Evolutionary conservation across 345 rosid species (phyloP), one percentile per base, ranked within the genome.

Genomic region (Eucalyptus erythrocorys): DNA sequence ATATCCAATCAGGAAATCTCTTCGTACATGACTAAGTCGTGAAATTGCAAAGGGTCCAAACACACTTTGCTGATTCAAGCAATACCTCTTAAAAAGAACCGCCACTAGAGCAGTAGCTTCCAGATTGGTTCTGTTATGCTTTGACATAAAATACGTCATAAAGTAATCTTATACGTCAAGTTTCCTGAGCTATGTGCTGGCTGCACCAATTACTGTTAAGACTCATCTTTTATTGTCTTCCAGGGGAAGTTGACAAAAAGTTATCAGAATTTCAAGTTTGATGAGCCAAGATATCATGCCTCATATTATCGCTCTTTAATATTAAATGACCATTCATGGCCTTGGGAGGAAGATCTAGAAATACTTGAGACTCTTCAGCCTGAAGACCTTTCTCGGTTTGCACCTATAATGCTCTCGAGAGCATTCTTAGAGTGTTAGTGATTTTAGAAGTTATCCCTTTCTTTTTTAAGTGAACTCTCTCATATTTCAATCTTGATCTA

Each of bases 161-260:
- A 80, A 80, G 27, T 34, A 42, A 21, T 81, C 85, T 42, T 81
- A 81, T 81, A n/a, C 13, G 34, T 55, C 49, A 40, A 88, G 42
- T 8, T 49, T 12, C 48, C 19, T 24, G 50, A 50, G 48, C 16
- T 48, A 30, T 37, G 21, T 53, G 17, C 8, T 30, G 19, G 50
- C 12, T 53, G 81, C 32, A 71, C 45, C 22, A 17, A 49, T 87
- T 68, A 34, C 48, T 76, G 6, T 17, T 40, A 3, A 80, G 17
- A 17, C 26, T 88, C 40, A 19, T 80, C 51, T 76, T 84, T 82
- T 87, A 37, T 76, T 89, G 61, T 82, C 80, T 85, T 43, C 87
- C 89, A 97, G 98, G 99, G 95, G 92, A 93, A 91, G 93, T 92
- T 94, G 66, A 93, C 88, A 76, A 96, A 96, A 91, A 95, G 93